Evolutionary conservation across 2,329 filamentous ascomycete species (phyloP).

Genomic region (Tolypocladium pustulatum): DNA sequence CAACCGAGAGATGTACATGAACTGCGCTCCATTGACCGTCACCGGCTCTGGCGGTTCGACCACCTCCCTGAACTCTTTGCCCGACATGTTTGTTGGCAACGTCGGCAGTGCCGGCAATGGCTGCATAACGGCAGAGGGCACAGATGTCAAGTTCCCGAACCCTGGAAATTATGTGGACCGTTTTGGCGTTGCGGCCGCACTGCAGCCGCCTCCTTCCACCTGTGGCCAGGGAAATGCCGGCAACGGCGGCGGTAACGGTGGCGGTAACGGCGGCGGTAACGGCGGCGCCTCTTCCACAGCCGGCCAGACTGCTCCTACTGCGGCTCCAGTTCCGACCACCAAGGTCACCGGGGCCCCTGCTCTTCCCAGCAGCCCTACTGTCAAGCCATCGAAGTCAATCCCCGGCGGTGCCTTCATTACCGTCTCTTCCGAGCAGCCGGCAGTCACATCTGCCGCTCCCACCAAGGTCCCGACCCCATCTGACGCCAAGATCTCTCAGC

Average conservation of each 20-base stretch:
- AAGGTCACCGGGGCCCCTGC: background rate
- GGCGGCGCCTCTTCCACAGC: conserved; percentile 6
- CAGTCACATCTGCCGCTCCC: conserved; percentile 3
- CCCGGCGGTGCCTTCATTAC: conserved; percentile 33
- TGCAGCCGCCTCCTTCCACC: conserved; percentile 2
- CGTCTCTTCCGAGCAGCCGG: conserved; percentile 5
- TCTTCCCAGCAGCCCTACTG: background rate
- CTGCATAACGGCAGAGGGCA: conserved; percentile 39
- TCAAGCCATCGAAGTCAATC: conserved; percentile 2
- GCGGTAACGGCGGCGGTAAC: background rate
- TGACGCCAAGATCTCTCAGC: background rate
- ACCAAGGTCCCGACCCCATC: conserved; percentile 10
- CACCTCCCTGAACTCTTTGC: conserved; percentile 51
- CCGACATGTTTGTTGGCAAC: conserved; percentile 61
- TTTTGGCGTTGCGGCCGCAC: conserved; percentile 27
- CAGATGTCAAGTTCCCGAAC: conserved; percentile 50
- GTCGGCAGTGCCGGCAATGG: conserved; percentile 51
- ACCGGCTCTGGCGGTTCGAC: conserved; percentile 39
- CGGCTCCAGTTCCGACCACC: conserved; percentile 1
- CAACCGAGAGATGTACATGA: conserved; percentile 97
- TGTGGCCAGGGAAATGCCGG: conserved; percentile 5
- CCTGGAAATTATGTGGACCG: conserved; percentile 47
- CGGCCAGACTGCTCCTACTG: conserved; percentile 1
- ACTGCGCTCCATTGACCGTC: conserved; percentile 70
- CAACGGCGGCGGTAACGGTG: conserved; percentile 8